Conservation (phyloP, 345 rosid genomes). For the Aquilaria malaccensis region DNA sequence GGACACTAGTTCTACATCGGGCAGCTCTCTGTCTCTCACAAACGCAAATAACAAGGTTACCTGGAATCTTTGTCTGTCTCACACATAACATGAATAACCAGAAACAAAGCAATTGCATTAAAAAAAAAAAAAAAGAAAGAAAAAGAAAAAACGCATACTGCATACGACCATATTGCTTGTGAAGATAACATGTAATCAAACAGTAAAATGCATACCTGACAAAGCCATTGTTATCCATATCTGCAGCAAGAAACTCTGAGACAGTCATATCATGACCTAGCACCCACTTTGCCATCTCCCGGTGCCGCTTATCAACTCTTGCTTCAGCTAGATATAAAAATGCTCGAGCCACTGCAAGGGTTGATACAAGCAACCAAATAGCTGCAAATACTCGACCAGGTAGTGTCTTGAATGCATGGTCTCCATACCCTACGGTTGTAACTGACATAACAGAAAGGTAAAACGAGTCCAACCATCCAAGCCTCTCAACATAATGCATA, state of each 20-base stretch:
- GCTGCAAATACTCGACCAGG: conserved; percentile 73
- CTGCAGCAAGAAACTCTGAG: conserved; percentile 81
- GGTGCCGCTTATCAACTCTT: conserved; percentile 80
- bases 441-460: conserved; percentile 96
- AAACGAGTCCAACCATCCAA: conserved; percentile 79
- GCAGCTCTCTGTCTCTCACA: no score
- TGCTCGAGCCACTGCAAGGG: conserved; percentile 80
- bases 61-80: no score
- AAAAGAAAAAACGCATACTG: no score
- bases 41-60: no score
- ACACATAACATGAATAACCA: no score
- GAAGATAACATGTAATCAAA: no score
- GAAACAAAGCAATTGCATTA: no score
- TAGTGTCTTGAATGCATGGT: conserved; percentile 61
- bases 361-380: conserved; percentile 85
- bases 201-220: conserved; percentile 45
- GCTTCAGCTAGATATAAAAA: conserved; percentile 80
- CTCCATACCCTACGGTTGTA: conserved; percentile 90
- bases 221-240: conserved; percentile 73
- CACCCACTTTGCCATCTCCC: conserved; percentile 72
- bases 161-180: no score
- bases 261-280: conserved; percentile 78
- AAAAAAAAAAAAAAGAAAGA: no score
- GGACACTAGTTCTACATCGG: no score
- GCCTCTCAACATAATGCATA: conserved; percentile 72